Evolutionary conservation across 805 yeast genomes (phyloP).

Genomic region (Candida orba): DNA sequence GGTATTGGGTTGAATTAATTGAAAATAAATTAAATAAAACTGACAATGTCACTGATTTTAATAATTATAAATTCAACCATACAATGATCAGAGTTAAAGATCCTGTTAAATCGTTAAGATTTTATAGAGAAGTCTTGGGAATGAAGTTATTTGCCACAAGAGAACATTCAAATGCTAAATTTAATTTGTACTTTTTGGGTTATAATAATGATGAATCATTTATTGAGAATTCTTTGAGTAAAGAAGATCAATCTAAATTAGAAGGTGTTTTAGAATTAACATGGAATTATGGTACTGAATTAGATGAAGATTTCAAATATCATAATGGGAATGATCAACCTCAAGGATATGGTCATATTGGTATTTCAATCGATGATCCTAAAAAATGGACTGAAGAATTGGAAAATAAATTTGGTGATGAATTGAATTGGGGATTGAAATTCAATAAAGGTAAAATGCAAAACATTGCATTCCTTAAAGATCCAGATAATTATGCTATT

Average conservation of each 20-base stretch:
- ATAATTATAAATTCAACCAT: slow-evolving; percentile 55
- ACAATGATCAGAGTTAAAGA: slow-evolving; percentile 91
- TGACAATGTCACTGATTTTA: slow-evolving; percentile 32
- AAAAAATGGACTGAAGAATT: slow-evolving; percentile 45
- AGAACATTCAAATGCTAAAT: slow-evolving; percentile 62
- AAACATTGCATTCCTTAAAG: slow-evolving; percentile 65
- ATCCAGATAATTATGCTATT: slow-evolving; percentile 87
- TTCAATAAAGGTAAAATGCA: slow-evolving; percentile 50
- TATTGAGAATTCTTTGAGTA: slow-evolving; percentile 34
- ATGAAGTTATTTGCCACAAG: slow-evolving; percentile 58
- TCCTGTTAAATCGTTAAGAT: slow-evolving; percentile 64
- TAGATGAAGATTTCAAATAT: slow-evolving; percentile 64
- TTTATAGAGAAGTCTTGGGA: slow-evolving; percentile 76
- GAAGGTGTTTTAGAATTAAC: slow-evolving; percentile 85
- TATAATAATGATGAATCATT: slow-evolving; percentile 42
- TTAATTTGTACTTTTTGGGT: slow-evolving; percentile 81
- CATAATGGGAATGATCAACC: slow-evolving; percentile 77
- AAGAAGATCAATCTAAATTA: slow-evolving; percentile 30
- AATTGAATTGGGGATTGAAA: slow-evolving; percentile 53
- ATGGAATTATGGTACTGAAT: slow-evolving; percentile 93
- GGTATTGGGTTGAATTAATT: slow-evolving; percentile 92
- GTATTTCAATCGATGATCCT: slow-evolving; percentile 63
- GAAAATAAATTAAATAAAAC: slow-evolving; percentile 42
- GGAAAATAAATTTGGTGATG: slow-evolving; percentile 37
- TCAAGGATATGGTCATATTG: slow-evolving; percentile 84